Evolutionary conservation across 805 yeast species (phyloP).

Genomic region (Metschnikowia henanensis): DNA sequence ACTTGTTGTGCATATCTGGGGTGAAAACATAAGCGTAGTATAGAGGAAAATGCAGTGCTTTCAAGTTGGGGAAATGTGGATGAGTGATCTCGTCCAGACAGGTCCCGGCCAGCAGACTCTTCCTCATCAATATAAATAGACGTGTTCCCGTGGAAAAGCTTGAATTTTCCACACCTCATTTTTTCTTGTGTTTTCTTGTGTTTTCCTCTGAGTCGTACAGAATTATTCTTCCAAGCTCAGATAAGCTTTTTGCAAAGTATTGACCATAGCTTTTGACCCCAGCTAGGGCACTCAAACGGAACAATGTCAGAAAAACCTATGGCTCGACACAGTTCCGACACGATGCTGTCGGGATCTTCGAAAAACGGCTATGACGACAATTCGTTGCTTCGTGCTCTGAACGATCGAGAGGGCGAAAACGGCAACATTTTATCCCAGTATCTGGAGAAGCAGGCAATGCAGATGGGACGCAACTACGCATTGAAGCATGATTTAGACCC

Average conservation of each 20-base stretch:
- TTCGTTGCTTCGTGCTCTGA: slow-evolving; percentile 9
- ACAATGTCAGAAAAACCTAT: slow-evolving; percentile 8
- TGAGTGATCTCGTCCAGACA: not conserved
- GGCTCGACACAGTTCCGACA: slow-evolving; percentile 2
- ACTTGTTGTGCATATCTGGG: not conserved
- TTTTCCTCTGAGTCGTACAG: too few species aligned
- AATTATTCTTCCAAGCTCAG: too few species aligned
- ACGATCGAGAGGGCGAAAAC: slow-evolving; percentile 18
- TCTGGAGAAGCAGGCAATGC: slow-evolving; percentile 61
- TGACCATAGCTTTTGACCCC: too few species aligned
- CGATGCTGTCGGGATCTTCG: slow-evolving; percentile 5
- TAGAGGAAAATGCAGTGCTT: not conserved
- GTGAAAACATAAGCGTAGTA: not conserved
- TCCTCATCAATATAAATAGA: not conserved
- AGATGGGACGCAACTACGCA: slow-evolving; percentile 70
- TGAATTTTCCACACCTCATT: too few species aligned
- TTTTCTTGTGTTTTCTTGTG: too few species aligned
- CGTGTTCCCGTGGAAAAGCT: not conserved
- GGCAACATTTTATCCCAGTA: slow-evolving; percentile 47
- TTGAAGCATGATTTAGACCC: slow-evolving; percentile 52
- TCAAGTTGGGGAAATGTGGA: not conserved
- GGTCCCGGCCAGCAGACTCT: not conserved
- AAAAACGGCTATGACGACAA: slow-evolving; percentile 1
- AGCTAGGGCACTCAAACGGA: not conserved
- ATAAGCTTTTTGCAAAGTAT: too few species aligned